Evolutionary conservation across 1,284 basidiomycete genomes (phyloP).

Genomic region (Phlebopus sp.): DNA sequence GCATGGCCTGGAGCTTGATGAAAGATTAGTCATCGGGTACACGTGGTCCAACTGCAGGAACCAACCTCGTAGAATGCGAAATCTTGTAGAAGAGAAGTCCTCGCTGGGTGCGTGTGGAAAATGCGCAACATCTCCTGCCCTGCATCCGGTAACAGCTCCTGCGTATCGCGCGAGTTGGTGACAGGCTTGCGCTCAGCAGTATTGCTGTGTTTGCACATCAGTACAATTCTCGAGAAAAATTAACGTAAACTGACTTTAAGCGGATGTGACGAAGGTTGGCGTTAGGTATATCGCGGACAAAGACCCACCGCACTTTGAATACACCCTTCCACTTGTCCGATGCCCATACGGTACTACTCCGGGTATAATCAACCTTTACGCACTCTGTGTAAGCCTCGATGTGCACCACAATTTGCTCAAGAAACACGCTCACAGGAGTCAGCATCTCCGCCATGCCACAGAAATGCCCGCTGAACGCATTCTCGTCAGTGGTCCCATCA

Average conservation of each 20-base stretch:
- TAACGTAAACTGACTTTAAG: constrained; percentile 55
- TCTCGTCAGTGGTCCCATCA: constrained; percentile 7
- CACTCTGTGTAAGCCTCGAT: constrained; percentile 2
- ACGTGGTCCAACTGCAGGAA: background rate
- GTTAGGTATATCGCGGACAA: constrained; percentile 92
- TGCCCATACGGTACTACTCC: constrained; percentile 92
- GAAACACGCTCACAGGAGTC: constrained; percentile 58
- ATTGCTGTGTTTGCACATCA: constrained; percentile 58
- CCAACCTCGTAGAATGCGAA: constrained; percentile 90
- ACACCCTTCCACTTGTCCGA: constrained; percentile 99
- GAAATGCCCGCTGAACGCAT: constrained; percentile 77
- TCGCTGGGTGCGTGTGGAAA: constrained; percentile 86
- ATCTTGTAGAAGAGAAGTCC: constrained; percentile 90
- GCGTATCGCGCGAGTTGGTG: constrained; percentile 89
- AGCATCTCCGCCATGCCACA: constrained; percentile 97
- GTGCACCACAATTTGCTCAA: background rate
- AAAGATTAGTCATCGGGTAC: constrained; percentile 8
- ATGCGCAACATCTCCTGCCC: constrained; percentile 94
- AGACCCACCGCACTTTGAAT: constrained; percentile 94
- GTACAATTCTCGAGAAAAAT: constrained; percentile 8
- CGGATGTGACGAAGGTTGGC: constrained; percentile 81
- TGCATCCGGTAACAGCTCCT: constrained; percentile 90
- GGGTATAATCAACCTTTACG: constrained; percentile 71
- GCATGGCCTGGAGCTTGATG: constrained; percentile 70
- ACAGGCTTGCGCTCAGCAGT: constrained; percentile 96